A percentile compares a stretch with the other conserved stretches of the same genome.
These are phyloP conservation scores for Malus hybrid DNA, from an alignment of 331 rosid genomes.

Conservation along the genomic window DNA sequence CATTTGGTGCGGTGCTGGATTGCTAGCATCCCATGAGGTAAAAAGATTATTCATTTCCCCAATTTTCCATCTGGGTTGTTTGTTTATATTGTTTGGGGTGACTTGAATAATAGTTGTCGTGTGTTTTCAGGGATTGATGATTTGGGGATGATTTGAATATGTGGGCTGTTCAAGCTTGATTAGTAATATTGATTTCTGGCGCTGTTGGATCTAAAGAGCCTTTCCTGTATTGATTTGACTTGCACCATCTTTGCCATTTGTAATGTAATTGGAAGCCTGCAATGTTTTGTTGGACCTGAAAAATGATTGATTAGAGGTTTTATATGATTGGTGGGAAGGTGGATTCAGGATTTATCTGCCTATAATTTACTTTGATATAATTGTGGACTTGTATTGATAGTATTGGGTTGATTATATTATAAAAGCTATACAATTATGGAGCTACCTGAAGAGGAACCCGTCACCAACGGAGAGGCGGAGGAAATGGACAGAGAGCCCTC, in stretches of 20 bases:
- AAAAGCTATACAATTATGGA: slow-evolving; percentile 41
- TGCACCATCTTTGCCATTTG: not conserved
- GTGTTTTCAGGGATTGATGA: slow-evolving; percentile 15
- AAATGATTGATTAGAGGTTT: not conserved
- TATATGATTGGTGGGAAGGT: slow-evolving; percentile 1
- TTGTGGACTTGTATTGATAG: slow-evolving; percentile 6
- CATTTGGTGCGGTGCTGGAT: slow-evolving; percentile 4
- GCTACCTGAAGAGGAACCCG: slow-evolving; percentile 29
- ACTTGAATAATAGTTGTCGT: slow-evolving; percentile 19
- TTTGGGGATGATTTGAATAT: slow-evolving; percentile 7
- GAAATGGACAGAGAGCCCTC: slow-evolving; percentile 48
- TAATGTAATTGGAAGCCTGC: not conserved
- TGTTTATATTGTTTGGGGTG: not conserved
- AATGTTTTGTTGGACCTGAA: not conserved
- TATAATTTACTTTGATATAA: not conserved
- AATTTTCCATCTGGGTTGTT: not conserved
- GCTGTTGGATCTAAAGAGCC: slow-evolving; percentile 11
- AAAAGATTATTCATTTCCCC: not conserved
- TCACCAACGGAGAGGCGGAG: slow-evolving; percentile 31
- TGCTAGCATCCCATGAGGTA: slow-evolving; percentile 23
- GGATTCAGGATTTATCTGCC: slow-evolving; percentile 14
- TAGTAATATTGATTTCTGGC: not conserved
- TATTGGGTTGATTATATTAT: not conserved
- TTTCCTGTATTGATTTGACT: slow-evolving; percentile 10
- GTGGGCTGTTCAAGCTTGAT: slow-evolving; percentile 8